Evolutionary conservation across 106 monocot species (phyloP).

Genomic region (Allium cepa): DNA sequence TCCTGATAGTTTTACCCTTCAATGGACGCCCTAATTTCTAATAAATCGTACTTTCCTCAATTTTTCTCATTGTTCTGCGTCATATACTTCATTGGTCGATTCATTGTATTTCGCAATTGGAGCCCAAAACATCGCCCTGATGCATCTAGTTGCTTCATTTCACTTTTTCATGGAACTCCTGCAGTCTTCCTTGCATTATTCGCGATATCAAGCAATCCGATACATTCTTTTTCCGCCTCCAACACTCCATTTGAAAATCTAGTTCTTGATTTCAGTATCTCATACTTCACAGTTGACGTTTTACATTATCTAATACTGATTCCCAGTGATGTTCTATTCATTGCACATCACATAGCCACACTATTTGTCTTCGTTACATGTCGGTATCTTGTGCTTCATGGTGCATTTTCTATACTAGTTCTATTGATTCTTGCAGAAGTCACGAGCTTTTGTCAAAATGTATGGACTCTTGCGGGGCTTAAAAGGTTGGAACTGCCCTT

Average conservation of each 20-base stretch:
- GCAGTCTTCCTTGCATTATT: constrained; percentile 41
- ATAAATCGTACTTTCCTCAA: constrained; percentile 24
- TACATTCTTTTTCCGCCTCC: constrained; percentile 21
- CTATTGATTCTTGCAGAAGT: constrained; percentile 76
- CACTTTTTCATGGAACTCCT: constrained; percentile 70
- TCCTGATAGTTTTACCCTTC: not conserved
- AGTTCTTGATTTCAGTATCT: constrained; percentile 86
- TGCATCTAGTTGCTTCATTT: constrained; percentile 80
- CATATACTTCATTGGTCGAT: constrained; percentile 61
- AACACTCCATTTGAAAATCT: constrained; percentile 55
- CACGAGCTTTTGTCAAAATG: constrained; percentile 81
- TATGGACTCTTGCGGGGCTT: constrained; percentile 77
- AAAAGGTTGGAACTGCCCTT: constrained; percentile 28
- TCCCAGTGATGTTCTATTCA: constrained; percentile 72
- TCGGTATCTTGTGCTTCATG: constrained; percentile 59
- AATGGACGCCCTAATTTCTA: constrained; percentile 25
- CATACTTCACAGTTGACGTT: constrained; percentile 80
- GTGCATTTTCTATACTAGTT: constrained; percentile 64
- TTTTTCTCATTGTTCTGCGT: constrained; percentile 51
- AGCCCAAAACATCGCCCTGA: constrained; percentile 48
- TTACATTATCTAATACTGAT: constrained; percentile 71
- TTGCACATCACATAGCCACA: constrained; percentile 93
- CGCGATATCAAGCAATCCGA: constrained; percentile 25
- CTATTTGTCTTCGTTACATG: constrained; percentile 95
- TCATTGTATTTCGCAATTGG: constrained; percentile 69